Evolutionary conservation across 2,329 filamentous ascomycete species (phyloP).

Genomic region (Fusarium armeniacum): DNA sequence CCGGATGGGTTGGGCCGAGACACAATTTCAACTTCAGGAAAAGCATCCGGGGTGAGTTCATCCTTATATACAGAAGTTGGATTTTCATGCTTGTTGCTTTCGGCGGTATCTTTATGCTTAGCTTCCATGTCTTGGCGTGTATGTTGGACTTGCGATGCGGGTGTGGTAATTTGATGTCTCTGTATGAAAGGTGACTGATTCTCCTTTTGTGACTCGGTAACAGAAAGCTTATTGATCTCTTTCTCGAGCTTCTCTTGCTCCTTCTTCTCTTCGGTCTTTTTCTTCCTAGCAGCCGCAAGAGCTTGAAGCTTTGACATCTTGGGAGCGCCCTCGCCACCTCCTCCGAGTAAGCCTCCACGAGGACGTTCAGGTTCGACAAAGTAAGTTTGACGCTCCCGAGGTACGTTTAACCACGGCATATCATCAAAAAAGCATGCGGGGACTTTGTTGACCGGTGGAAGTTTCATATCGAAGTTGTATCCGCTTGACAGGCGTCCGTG

Average conservation of each 20-base stretch:
- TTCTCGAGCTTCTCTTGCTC: constrained; percentile 49
- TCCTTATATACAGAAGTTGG: background rate
- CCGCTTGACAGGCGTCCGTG: constrained; percentile 40
- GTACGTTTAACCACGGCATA: constrained; percentile 86
- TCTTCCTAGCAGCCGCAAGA: constrained; percentile 86
- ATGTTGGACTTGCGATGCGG: constrained; percentile 8
- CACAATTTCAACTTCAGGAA: constrained; percentile 15
- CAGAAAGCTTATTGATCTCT: constrained; percentile 52
- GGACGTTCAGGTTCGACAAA: constrained; percentile 70
- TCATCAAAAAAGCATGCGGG: constrained; percentile 79
- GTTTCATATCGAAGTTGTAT: constrained; percentile 27
- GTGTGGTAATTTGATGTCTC: constrained; percentile 42
- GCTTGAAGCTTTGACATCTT: constrained; percentile 93
- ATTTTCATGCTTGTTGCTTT: background rate
- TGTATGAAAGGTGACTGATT: constrained; percentile 38
- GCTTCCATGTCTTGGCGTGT: constrained; percentile 1
- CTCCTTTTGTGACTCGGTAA: constrained; percentile 53
- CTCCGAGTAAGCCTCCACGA: constrained; percentile 81
- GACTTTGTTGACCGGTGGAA: constrained; percentile 43
- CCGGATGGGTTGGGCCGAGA: constrained; percentile 61
- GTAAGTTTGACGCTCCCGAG: constrained; percentile 73
- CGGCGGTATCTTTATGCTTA: constrained; percentile 1
- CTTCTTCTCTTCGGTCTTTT: constrained; percentile 78
- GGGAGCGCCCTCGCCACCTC: constrained; percentile 71
- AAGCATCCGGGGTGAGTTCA: background rate